Evolutionary conservation across 768 basidiomycete genomes (phyloP), one percentile per base, ranked within the genome.

Genomic region (Suillus spraguei): DNA sequence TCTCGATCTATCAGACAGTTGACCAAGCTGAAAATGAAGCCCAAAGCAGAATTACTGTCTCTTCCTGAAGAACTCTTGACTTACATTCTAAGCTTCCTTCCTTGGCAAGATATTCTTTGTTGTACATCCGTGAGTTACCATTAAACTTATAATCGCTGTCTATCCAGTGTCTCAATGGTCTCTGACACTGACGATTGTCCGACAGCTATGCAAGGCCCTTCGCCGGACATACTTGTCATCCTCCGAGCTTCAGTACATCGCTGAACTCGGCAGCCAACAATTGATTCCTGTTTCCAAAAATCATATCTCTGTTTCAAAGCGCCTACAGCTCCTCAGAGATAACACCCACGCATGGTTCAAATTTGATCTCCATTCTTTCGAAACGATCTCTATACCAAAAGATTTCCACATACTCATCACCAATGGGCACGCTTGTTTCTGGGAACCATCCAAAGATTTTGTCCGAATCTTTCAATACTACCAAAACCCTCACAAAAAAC

Each of bases 221-320:
- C 56, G 24, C 38, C 16, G 28, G 14, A 28, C 17, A 28, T 58
- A 41, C 24, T 11, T 11, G 24, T 58, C 56, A 28, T 58, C 17
- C n/a, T 28, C 38, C 3, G 38, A 41, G 56, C 56, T 56, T 39
- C 55, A 56, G 55, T 56, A 56, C 55, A 17, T 39, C 38, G 17
- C 24, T 28, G 56, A 58, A 58, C 56, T 58, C 16, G 56, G 56
- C 41, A 39, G 56, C 38, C 56, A 58, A 39, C 38, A 28, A 28
- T 17, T 58, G 5, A 38, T 58, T 24, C 38, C 55, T 41, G 24
- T 28, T 10, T 28, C 38, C 24, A 58, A 20, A 10, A 28, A 28
- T 38, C 8, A 20, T 2, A 58, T 28, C 10, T 17, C 24, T 20
- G 17, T 28, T 58, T 24, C 56, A 11, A 20, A 58, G 38, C 24